Percentiles rank a stretch among this genome's conserved stretches.
Conservation (phyloP, 768 basidiomycete genomes). For the Brasilioporus rufonigricans region DNA sequence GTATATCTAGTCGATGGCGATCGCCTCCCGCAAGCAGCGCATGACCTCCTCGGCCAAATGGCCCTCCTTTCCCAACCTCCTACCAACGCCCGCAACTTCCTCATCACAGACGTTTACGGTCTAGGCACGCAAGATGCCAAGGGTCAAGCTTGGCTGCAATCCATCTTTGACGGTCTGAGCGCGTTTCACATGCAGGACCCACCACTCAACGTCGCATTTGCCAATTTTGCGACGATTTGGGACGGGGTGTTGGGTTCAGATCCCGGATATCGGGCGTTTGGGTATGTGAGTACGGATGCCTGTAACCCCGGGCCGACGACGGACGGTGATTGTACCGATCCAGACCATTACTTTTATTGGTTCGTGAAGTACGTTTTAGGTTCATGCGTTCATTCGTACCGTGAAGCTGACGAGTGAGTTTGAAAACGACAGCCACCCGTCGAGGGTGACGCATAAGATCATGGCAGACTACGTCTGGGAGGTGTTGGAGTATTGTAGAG, state of each 20-base stretch:
- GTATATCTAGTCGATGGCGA: constrained; percentile 40
- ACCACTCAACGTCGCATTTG: constrained; percentile 42
- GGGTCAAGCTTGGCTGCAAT: constrained; percentile 48
- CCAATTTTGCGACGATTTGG: constrained; percentile 50
- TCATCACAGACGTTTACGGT: constrained; percentile 51
- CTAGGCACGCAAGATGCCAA: constrained; percentile 38
- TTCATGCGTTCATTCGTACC: neutral
- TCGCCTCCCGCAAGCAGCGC: constrained; percentile 44
- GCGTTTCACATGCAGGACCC: constrained; percentile 31
- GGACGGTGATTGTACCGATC: constrained; percentile 36
- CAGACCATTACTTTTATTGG: constrained; percentile 54
- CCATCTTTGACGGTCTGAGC: constrained; percentile 42
- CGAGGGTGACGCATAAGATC: constrained; percentile 46
- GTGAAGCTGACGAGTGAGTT: neutral
- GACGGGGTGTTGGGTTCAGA: constrained; percentile 42
- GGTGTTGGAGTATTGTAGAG: constrained; percentile 36
- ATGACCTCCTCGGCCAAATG: constrained; percentile 44
- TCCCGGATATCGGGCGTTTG: constrained; percentile 48
- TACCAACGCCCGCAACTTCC: constrained; percentile 48
- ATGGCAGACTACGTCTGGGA: constrained; percentile 52
- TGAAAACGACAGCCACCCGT: constrained; percentile 41
- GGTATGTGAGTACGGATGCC: constrained; percentile 41
- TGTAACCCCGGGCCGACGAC: constrained; percentile 38
- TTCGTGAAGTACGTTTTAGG: constrained; percentile 41
- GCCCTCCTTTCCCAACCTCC: constrained; percentile 45